Conservation (phyloP, 1,284 basidiomycete species). For the Takashimella koratensis region DNA sequence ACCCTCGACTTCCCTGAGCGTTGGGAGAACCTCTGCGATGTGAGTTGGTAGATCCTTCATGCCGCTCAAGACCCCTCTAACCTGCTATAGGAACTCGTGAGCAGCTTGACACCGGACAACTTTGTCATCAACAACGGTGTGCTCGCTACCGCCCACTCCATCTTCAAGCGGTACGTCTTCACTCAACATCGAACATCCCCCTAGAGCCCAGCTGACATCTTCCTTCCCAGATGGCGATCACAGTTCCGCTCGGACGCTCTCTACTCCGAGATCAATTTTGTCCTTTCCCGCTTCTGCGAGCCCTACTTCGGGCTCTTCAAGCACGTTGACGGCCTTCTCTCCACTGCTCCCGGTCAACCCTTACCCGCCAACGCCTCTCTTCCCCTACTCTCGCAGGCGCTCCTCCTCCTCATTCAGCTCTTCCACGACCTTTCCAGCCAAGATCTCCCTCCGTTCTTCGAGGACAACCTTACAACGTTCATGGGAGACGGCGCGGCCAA, state of each 20-base stretch:
- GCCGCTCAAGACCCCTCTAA: neutral
- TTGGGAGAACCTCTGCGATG: conserved; percentile 82
- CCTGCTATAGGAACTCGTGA: conserved; percentile 68
- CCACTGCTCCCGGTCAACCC: conserved; percentile 38
- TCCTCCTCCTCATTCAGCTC: conserved; percentile 76
- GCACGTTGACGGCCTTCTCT: conserved; percentile 52
- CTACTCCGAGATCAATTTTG: conserved; percentile 89
- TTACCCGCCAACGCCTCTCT: conserved; percentile 47
- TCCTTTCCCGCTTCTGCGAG: conserved; percentile 74
- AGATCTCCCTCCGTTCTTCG: conserved; percentile 90
- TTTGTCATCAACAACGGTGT: conserved; percentile 85
- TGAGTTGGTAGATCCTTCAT: conserved; percentile 51
- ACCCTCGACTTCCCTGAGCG: conserved; percentile 77
- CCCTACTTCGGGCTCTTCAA: conserved; percentile 82
- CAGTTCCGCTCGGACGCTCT: conserved; percentile 83
- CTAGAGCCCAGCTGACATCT: conserved; percentile 1
- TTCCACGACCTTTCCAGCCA: conserved; percentile 94
- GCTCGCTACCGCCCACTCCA: conserved; percentile 90
- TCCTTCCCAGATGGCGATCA: conserved; percentile 65
- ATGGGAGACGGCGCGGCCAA: conserved; percentile 57
- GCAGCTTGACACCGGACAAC: conserved; percentile 69
- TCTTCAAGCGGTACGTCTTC: conserved; percentile 63
- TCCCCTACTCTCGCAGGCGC: conserved; percentile 61
- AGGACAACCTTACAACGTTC: conserved; percentile 80
- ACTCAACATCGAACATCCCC: neutral